These are phyloP conservation scores for Ramularia endophylla DNA, from an alignment of 2,329 filamentous ascomycete genomes.

Conservation along the genomic window DNA sequence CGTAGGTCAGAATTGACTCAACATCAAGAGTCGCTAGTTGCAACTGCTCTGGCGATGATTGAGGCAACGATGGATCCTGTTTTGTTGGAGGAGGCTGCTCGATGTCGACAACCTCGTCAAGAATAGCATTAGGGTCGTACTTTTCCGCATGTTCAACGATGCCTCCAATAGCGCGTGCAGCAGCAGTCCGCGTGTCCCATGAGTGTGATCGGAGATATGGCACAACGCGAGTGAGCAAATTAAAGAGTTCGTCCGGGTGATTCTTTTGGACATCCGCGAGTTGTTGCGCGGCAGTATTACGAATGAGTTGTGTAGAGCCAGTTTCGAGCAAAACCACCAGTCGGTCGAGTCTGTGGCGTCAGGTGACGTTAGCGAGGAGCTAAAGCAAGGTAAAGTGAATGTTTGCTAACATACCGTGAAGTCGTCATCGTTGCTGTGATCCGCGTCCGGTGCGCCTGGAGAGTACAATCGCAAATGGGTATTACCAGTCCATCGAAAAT, in stretches of 20 bases:
- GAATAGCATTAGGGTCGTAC: constrained; percentile 66
- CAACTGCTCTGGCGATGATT: constrained; percentile 51
- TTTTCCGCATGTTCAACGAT: constrained; percentile 83
- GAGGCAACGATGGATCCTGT: constrained; percentile 40
- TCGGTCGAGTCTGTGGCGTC: constrained; percentile 33
- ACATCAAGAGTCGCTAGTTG: constrained; percentile 72
- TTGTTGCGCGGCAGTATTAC: constrained; percentile 95
- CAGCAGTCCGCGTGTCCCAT: constrained; percentile 93
- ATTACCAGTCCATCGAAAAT: too few relatives aligned
- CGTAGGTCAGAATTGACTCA: constrained; percentile 70
- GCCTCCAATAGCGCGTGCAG: constrained; percentile 88
- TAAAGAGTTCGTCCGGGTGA: constrained; percentile 96
- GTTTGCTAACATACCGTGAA: constrained; percentile 18
- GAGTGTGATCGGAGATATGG: constrained; percentile 91
- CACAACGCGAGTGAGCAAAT: constrained; percentile 87
- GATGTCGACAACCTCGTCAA: constrained; percentile 32
- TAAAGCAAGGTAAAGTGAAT: background rate
- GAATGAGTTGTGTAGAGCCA: constrained; percentile 89
- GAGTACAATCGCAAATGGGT: too few relatives aligned
- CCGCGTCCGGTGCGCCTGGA: too few relatives aligned
- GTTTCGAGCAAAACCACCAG: constrained; percentile 81
- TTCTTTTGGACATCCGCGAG: constrained; percentile 97
- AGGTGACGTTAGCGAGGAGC: constrained; percentile 14
- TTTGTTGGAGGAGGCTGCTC: constrained; percentile 44
- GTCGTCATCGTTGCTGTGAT: constrained; percentile 18